Base-by-base conservation (phyloP, 1,139 yeast genomes). In the Fermentozyma sake region DNA sequence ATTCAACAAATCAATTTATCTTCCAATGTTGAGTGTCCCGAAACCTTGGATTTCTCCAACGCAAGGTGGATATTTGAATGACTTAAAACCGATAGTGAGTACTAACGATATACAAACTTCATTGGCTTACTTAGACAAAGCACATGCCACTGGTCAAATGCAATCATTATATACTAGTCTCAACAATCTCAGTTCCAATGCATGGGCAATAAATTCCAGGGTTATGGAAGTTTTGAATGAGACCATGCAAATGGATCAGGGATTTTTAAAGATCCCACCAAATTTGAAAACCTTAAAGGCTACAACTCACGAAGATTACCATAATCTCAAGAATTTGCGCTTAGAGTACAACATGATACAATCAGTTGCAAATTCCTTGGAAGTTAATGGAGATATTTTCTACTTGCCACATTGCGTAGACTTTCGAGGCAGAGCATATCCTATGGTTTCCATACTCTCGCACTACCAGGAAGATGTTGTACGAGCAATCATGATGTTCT, bases 21-120 rank as follows among this genome's bases (percentile, higher is more conserved):
- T 65, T 3, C 73, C 73, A 1, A 61, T 66, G 69, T 27, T 67
- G 8, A 41, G 46, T 20, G 62, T 67, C 3, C 71, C 73, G 0
- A 48, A 48, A 29, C 49, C 48, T 4, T 67, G 72, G 72, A 38
- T 37, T 0, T 34, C 52, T 5, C 64, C 68, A 0, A 33, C 25
- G 1, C 37, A 39, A 11, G 73, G 73, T 1, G 73, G 72, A 0
- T 65, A 46, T 33, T 39, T 63, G 15, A 41, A 40, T 7, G 44
- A 50, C 23, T 30, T 48, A 12, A 52, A 46, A 25, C 51, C 56
- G 1, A 35, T 66, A 7, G 45, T 65, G 2, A 36, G 44, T 10
- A 42, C 56, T 1, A 34, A 33, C 2, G 56, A 55, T 15, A 27
- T 35, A 3, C 24, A 31, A 1, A 31, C 50, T 1, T 44, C 57